Base-by-base conservation (phyloP, 306 rosid genomes). In the Lablab purpureus region DNA sequence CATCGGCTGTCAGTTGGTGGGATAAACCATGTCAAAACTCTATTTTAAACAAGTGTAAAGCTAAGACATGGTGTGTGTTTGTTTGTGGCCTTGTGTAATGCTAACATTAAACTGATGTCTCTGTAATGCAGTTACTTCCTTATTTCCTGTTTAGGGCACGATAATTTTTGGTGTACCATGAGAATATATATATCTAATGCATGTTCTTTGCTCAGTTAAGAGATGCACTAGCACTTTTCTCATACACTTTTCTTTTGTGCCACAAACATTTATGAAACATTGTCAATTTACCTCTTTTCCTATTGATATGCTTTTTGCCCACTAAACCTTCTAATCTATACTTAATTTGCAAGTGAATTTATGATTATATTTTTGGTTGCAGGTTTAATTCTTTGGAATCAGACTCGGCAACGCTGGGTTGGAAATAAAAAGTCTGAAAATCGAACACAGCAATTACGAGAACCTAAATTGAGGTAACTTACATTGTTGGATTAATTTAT, bases 351-450 rank as follows among this genome's bases (percentile, higher is more conserved):
- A 52, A 54, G 34, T 70, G 69, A 45, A 46, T 73, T 59, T 8
- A 10, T 49, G 72, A 18, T 75, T 45, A 51, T 22, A 17, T 13
- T 46, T 6, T n/a, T 82, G 82, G 81, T 64, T 84, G 79, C 90
- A 95, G 99, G 99, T 81, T 83, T 90, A 77, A 91, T 87, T 87
- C 91, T 93, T 77, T 95, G 98, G 98, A 95, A 90, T 82, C 98
- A 93, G 73, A 91, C 89, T 71, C 85, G 98, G 81, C 98, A 90
- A 73, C 89, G 86, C 47, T 95, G 99, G 99, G 71, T 87, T 47
- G 96, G 98, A 84, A 89, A 87, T 55, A 89, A 86, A 69, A 90
- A 66, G 77, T n/a, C 87, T 0, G 88, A 85, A 82, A 86, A 64
- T 46, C 89, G 28, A 46, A 47, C 82, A 37, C 90, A 76, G 36